Conservation (phyloP, 257 asterid genomes). For the Cruciata laevipes region DNA sequence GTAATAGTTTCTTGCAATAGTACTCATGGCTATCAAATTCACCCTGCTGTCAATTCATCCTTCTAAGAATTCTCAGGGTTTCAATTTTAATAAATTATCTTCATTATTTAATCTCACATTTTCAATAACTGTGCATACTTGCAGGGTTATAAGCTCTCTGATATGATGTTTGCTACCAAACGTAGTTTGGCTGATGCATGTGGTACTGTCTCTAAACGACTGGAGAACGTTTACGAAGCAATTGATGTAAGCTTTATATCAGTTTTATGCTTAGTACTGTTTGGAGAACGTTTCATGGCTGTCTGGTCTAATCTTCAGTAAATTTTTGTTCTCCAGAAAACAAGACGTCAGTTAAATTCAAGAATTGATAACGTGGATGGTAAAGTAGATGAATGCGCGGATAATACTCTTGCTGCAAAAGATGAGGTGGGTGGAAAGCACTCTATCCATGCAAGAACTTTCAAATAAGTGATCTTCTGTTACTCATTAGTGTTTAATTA, state of each 20-base stretch:
- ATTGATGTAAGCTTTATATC: constrained; percentile 42
- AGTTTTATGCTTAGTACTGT: background rate
- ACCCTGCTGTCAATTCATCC: background rate
- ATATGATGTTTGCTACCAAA: constrained; percentile 91
- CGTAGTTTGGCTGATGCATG: constrained; percentile 88
- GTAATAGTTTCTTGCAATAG: constrained; percentile 27
- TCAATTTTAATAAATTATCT: background rate
- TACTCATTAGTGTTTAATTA: constrained; percentile 16
- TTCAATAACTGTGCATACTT: constrained; percentile 18
- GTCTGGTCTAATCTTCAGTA: background rate
- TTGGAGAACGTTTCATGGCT: background rate
- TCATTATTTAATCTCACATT: background rate
- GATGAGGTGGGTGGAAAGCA: constrained; percentile 56
- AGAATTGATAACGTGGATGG: constrained; percentile 61
- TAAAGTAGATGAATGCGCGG: constrained; percentile 68
- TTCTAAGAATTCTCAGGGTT: background rate
- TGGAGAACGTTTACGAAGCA: constrained; percentile 67
- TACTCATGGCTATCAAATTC: background rate
- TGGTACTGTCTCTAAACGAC: constrained; percentile 61
- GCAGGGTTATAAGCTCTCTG: constrained; percentile 89
- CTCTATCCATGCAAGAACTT: constrained; percentile 1
- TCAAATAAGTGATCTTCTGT: constrained; percentile 7
- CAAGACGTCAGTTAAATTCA: constrained; percentile 60
- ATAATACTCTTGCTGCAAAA: constrained; percentile 46
- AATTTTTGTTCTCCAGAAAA: constrained; percentile 44